These are phyloP conservation scores for Adansonia grandidieri DNA, from an alignment of 441 rosid species.

Conservation along the genomic window DNA sequence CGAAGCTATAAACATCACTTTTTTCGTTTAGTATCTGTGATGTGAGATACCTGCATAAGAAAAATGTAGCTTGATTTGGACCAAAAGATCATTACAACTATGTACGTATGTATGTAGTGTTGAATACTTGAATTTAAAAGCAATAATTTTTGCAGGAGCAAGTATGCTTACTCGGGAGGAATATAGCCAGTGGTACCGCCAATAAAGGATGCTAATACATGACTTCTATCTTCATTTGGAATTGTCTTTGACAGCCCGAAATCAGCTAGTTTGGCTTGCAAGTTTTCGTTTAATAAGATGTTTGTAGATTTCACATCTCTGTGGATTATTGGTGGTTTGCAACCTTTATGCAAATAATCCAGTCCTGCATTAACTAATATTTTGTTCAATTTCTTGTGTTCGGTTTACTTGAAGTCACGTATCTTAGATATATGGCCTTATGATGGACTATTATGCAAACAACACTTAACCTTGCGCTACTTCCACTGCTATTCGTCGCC, in stretches of 20 bases:
- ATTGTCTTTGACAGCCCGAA: conserved; percentile 45
- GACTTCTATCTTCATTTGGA: conserved; percentile 27
- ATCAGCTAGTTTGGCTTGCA: conserved; percentile 48
- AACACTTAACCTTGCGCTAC: conserved; percentile 38
- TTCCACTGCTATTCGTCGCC: conserved; percentile 34
- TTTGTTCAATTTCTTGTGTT: not conserved
- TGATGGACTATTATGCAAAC: not conserved
- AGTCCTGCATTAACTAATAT: conserved; percentile 32
- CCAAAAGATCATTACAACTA: not conserved
- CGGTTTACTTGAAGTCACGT: not conserved
- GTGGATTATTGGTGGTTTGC: conserved; percentile 47
- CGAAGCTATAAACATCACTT: conserved; percentile 32
- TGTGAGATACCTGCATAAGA: not conserved
- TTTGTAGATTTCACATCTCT: conserved; percentile 50
- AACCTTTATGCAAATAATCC: conserved; percentile 45
- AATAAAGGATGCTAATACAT: conserved; percentile 28
- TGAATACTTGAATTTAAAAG: not conserved
- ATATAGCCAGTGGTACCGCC: conserved; percentile 51
- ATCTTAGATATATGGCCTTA: no score
- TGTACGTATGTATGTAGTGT: no score
- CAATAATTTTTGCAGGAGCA: not conserved
- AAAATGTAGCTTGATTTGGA: not conserved
- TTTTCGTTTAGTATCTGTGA: conserved; percentile 9
- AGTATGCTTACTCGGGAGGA: conserved; percentile 41
- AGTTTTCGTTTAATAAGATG: conserved; percentile 39